Conservation (phyloP, 2,329 filamentous ascomycete species). For the Alternaria ethzedia region DNA sequence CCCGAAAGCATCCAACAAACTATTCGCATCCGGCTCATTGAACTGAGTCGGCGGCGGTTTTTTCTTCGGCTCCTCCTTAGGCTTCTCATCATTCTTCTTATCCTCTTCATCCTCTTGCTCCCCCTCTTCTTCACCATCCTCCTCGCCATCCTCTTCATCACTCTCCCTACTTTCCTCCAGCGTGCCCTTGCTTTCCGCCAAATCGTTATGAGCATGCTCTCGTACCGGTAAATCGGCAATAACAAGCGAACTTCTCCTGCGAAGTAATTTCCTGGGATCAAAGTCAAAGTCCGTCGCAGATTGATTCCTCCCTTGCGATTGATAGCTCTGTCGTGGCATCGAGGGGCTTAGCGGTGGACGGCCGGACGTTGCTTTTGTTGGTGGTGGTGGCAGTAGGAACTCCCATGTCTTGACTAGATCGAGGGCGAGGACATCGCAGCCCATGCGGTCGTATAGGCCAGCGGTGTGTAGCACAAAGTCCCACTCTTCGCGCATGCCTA, state of each 20-base stretch:
- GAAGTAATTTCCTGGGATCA: slow-evolving; percentile 72
- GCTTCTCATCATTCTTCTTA: slow-evolving; percentile 29
- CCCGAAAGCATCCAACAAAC: slow-evolving; percentile 89
- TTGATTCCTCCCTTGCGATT: slow-evolving; percentile 24
- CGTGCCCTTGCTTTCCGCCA: slow-evolving; percentile 22
- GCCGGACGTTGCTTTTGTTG: slow-evolving; percentile 19
- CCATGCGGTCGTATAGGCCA: slow-evolving; percentile 85
- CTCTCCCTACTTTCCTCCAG: slow-evolving; percentile 25
- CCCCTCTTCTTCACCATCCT: slow-evolving; percentile 52
- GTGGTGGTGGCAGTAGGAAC: slow-evolving; percentile 64
- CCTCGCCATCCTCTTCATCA: slow-evolving; percentile 42
- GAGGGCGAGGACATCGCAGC: slow-evolving; percentile 86
- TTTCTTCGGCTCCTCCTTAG: slow-evolving; percentile 49
- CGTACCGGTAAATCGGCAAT: slow-evolving; percentile 71
- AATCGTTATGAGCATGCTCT: slow-evolving; percentile 29
- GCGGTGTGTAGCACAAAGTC: slow-evolving; percentile 88
- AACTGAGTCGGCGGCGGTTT: slow-evolving; percentile 78
- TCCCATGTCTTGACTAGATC: slow-evolving; percentile 86
- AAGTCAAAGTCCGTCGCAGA: slow-evolving; percentile 43
- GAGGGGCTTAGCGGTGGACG: slow-evolving; percentile 34
- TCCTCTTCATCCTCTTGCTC: slow-evolving; percentile 43
- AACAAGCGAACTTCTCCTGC: slow-evolving; percentile 76
- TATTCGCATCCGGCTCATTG: slow-evolving; percentile 88
- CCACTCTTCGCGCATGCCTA: slow-evolving; percentile 82
- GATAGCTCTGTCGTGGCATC: slow-evolving; percentile 33